Percentiles rank a stretch among this genome's conserved stretches.
Evolutionary conservation across 257 asterid genomes (phyloP).

Genomic region (Craterostigma plantagineum): DNA sequence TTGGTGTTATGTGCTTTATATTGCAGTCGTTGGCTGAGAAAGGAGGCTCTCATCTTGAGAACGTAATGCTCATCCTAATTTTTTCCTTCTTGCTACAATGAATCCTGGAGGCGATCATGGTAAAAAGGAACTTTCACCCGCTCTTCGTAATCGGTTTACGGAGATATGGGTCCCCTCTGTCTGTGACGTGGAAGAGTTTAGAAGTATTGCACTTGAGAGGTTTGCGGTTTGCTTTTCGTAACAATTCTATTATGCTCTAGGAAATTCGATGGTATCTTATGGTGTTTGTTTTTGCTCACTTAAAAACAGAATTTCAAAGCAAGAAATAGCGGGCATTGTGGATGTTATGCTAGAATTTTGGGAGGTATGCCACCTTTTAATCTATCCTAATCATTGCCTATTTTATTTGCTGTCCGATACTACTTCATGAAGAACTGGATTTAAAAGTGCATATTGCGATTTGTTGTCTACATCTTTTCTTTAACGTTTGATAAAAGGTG

Average conservation of each 20-base stretch:
- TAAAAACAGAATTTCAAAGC: slow-evolving; percentile 30
- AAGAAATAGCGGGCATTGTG: slow-evolving; percentile 25
- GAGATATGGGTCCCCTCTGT: slow-evolving; percentile 99
- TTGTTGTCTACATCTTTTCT: too few relatives aligned
- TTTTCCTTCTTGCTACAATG: slow-evolving; percentile 86
- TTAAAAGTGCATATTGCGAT: too few relatives aligned
- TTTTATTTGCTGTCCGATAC: not conserved
- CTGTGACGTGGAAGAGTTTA: slow-evolving; percentile 52
- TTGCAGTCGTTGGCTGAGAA: slow-evolving; percentile 84
- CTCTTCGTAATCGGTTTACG: slow-evolving; percentile 90
- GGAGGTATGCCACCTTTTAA: slow-evolving; percentile 38
- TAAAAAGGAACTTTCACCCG: slow-evolving; percentile 91
- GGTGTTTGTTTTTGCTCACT: slow-evolving; percentile 1
- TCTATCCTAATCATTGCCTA: not conserved
- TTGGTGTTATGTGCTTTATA: slow-evolving; percentile 12
- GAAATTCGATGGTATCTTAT: slow-evolving; percentile 1
- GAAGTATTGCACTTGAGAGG: slow-evolving; percentile 74
- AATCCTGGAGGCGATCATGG: slow-evolving; percentile 99
- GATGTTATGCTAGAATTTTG: slow-evolving; percentile 71
- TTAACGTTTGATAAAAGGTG: too few relatives aligned
- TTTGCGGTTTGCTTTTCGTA: not conserved
- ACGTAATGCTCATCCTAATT: slow-evolving; percentile 42
- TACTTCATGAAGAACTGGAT: too few relatives aligned
- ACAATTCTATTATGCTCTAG: not conserved
- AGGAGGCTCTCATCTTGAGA: slow-evolving; percentile 85